Evolutionary conservation across 148 eudicot genomes (phyloP).

Genomic region (Cornus suecica): DNA sequence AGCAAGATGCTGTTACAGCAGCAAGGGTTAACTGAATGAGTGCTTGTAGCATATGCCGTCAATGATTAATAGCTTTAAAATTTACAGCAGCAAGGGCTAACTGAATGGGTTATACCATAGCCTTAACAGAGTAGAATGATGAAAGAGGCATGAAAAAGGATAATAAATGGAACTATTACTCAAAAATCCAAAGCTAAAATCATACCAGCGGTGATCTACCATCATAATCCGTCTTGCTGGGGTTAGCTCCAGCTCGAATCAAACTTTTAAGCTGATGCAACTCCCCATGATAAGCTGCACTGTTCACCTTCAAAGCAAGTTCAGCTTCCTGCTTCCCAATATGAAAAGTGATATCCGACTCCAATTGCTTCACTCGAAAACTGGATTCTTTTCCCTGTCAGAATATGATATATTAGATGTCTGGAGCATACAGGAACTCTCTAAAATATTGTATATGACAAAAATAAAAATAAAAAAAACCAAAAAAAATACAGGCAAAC

Average conservation of each 20-base stretch:
- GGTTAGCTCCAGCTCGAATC: constrained; percentile 86
- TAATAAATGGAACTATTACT: not conserved
- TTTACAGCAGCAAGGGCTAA: too few relatives aligned
- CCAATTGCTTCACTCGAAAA: constrained; percentile 60
- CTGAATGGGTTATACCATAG: too few relatives aligned
- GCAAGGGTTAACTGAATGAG: not conserved
- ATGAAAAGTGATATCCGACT: constrained; percentile 75
- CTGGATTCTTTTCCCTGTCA: constrained; percentile 68
- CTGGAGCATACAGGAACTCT: not conserved
- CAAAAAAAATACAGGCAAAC: not conserved
- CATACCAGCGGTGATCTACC: constrained; percentile 90
- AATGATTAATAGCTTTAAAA: too few relatives aligned
- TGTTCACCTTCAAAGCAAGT: constrained; percentile 87
- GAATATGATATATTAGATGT: constrained; percentile 1
- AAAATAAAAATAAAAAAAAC: not conserved
- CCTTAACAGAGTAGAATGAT: not conserved
- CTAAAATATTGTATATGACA: not conserved
- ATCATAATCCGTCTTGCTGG: constrained; percentile 81
- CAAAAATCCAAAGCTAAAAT: not conserved
- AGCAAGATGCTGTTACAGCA: constrained; percentile 70
- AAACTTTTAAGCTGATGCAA: constrained; percentile 66
- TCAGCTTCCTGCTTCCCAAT: constrained; percentile 89
- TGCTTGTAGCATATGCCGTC: too few relatives aligned
- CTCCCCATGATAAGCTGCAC: constrained; percentile 78
- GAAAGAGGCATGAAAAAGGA: not conserved